phyloP scores from a whole-genome alignment of 2,329 filamentous ascomycete species.

The Arthroderma sp. region DNA sequence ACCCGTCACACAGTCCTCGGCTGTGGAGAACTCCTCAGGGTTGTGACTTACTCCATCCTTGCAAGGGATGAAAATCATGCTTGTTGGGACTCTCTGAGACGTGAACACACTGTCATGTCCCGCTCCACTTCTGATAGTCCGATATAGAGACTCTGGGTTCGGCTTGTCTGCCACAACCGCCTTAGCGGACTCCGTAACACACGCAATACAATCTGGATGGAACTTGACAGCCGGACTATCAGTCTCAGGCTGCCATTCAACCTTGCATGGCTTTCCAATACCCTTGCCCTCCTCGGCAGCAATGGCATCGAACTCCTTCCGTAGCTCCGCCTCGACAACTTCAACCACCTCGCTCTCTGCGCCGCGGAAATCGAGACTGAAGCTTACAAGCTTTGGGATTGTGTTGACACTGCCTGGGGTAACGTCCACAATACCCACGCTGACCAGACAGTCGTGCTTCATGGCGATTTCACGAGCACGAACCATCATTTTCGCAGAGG shows the following conservation, averaged over 20 bases:
- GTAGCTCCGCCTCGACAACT: constrained; percentile 44
- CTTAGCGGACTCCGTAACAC: constrained; percentile 47
- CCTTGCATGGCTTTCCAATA: constrained; percentile 38
- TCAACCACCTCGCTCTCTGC: constrained; percentile 44
- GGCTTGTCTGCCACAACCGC: constrained; percentile 42
- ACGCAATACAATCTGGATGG: constrained; percentile 52
- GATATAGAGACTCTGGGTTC: constrained; percentile 31
- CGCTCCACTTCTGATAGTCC: constrained; percentile 49
- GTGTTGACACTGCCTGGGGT: constrained; percentile 61
- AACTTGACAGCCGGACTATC: constrained; percentile 50
- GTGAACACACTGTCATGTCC: constrained; percentile 54
- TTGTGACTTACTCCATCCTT: constrained; percentile 51
- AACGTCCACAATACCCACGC: constrained; percentile 55
- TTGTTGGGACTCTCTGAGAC: constrained; percentile 45
- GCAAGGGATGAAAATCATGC: constrained; percentile 56
- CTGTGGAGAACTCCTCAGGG: constrained; percentile 48
- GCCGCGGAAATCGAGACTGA: constrained; percentile 55
- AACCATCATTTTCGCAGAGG: constrained; percentile 54
- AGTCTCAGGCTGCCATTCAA: constrained; percentile 50
- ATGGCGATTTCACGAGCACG: constrained; percentile 51
- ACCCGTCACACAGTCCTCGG: constrained; percentile 46
- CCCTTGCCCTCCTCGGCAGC: constrained; percentile 44
- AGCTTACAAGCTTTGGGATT: constrained; percentile 53
- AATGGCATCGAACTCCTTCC: constrained; percentile 46
- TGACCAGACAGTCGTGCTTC: constrained; percentile 48